These are phyloP conservation scores for Daldinia eschscholtzii DNA, from an alignment of 2,329 filamentous ascomycete genomes.

Conservation along the genomic window DNA sequence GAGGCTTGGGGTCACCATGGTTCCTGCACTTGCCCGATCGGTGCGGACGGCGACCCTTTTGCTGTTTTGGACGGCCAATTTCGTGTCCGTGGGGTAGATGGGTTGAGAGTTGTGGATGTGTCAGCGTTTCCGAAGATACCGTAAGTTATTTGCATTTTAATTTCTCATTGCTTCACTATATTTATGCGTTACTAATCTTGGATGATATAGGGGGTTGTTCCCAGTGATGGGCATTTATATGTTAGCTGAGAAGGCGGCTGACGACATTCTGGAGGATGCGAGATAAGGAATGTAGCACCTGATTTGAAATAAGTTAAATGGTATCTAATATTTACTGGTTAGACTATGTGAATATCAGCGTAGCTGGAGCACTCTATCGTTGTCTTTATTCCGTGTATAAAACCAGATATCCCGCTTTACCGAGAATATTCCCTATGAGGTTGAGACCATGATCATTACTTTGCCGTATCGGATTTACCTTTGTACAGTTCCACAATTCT, in stretches of 20 bases:
- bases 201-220: constrained; percentile 45
- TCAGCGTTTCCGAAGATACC: constrained; percentile 65
- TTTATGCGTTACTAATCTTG: not conserved
- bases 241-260: constrained; percentile 48
- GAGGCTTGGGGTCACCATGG: constrained; percentile 51
- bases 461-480: not conserved
- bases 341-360: not conserved
- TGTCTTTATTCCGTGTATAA: not conserved
- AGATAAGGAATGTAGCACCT: not conserved
- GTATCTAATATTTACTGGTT: not conserved
- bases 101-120: constrained; percentile 68
- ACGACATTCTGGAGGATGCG: constrained; percentile 45
- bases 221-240: constrained; percentile 48
- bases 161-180: not conserved
- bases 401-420: not conserved
- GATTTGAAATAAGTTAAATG: too few species aligned
- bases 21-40: constrained; percentile 49
- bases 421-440: not conserved
- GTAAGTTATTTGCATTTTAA: constrained; percentile 11
- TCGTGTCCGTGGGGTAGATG: constrained; percentile 63
- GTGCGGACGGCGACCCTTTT: constrained; percentile 61
- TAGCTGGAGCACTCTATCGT: too few species aligned
- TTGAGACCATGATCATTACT: not conserved
- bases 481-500: constrained; percentile 29
- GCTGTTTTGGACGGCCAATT: constrained; percentile 67